Percentiles rank a stretch among this genome's conserved stretches.
Conservation (phyloP, 345 rosid species). For the Eucalyptus grandis region DNA sequence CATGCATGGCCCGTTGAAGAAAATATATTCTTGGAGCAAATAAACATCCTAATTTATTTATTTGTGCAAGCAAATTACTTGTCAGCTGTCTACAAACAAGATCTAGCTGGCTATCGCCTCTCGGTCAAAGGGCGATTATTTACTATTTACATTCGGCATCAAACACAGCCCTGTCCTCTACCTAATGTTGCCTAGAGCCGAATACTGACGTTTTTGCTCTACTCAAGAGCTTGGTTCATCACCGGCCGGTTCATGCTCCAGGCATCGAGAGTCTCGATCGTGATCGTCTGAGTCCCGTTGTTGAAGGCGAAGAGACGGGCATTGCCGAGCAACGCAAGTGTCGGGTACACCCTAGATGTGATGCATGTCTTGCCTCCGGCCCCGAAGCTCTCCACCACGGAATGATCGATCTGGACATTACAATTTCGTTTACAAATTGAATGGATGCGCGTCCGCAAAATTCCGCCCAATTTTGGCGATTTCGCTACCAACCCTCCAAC, state of each 20-base stretch:
- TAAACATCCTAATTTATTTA: neutral
- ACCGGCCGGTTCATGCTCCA: slow-evolving; percentile 70
- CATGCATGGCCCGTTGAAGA: neutral
- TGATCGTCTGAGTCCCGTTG: slow-evolving; percentile 44
- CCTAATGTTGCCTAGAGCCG: neutral
- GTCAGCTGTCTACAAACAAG: neutral
- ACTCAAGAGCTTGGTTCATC: slow-evolving; percentile 8
- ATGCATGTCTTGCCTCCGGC: slow-evolving; percentile 60
- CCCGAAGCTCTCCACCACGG: slow-evolving; percentile 76
- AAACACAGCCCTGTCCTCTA: neutral
- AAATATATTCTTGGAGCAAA: neutral
- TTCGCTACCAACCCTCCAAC: neutral
- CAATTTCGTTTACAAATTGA: neutral
- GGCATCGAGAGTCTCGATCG: slow-evolving; percentile 43
- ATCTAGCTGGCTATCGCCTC: neutral
- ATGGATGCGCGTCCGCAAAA: neutral
- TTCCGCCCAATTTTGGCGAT: neutral
- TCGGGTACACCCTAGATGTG: slow-evolving; percentile 75
- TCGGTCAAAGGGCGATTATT: neutral
- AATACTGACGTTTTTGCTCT: neutral
- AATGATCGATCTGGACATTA: slow-evolving; percentile 47
- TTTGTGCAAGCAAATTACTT: neutral
- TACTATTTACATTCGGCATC: neutral
- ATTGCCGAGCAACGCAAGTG: slow-evolving; percentile 19
- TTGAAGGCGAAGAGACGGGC: slow-evolving; percentile 72